Evolutionary conservation across 176 grass and related monocot genomes (phyloP).

Genomic region (Oryza nivara): DNA sequence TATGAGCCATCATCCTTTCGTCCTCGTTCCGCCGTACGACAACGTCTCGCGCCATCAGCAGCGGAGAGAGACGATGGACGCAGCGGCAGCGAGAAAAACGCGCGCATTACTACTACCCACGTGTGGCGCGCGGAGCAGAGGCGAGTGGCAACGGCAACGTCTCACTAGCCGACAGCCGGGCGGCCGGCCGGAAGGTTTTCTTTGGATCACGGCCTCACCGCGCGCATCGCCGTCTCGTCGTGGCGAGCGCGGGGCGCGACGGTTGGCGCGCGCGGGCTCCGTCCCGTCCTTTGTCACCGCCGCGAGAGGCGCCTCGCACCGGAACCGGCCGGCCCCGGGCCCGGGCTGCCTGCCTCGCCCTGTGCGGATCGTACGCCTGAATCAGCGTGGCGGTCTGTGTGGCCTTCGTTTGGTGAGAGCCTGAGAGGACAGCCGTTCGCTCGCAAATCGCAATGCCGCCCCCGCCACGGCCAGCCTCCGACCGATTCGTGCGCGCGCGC

Average conservation of each 20-base stretch:
- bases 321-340: conserved; percentile 28
- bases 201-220: neutral
- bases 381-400: neutral
- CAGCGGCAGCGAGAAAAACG: conserved; percentile 3
- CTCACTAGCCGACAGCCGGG: neutral
- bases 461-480: neutral
- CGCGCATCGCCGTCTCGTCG: neutral
- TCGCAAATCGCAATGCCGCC: neutral
- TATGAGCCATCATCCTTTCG: neutral
- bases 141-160: neutral
- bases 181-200: neutral
- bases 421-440: neutral
- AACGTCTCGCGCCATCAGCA: neutral
- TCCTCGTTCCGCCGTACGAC: neutral
- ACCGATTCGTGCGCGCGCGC: neutral
- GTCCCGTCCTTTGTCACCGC: neutral
- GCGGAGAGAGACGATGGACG: neutral
- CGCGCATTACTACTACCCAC: neutral
- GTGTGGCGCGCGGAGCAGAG: neutral
- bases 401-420: conserved; percentile 25
- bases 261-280: neutral
- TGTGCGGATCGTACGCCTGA: neutral
- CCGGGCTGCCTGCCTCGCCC: neutral
- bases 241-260: no score
- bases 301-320: conserved; percentile 29